A percentile compares a stretch with the other conserved stretches of the same genome.
Evolutionary conservation across 2,329 filamentous ascomycete genomes (phyloP).

Genomic region (Aspergillus sp.): DNA sequence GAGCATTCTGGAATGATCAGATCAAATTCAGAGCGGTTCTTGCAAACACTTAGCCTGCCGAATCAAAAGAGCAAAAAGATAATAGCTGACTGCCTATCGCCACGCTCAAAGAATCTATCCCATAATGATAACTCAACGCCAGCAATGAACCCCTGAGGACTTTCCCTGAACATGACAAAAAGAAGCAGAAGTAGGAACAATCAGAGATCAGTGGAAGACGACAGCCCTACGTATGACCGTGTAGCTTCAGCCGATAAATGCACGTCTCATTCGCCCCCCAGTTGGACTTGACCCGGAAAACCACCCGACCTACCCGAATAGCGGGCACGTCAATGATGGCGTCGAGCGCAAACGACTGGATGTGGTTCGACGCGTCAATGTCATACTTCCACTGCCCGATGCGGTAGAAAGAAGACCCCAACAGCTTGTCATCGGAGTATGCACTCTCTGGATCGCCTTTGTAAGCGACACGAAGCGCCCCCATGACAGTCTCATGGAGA

Average conservation of each 20-base stretch:
- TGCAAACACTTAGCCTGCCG: not conserved
- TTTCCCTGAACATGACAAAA: not conserved
- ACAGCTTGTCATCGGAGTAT: conserved; percentile 35
- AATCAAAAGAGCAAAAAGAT: not conserved
- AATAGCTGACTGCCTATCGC: not conserved
- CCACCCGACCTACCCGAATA: conserved; percentile 38
- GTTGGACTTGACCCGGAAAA: conserved; percentile 43
- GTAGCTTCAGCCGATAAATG: conserved; percentile 46
- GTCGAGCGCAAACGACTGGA: conserved; percentile 41
- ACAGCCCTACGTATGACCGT: conserved; percentile 33
- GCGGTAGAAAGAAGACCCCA: conserved; percentile 40
- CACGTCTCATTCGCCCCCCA: conserved; percentile 46
- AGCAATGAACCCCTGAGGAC: no score
- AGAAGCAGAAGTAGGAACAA: not conserved
- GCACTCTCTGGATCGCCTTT: conserved; percentile 27
- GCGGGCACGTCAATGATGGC: conserved; percentile 36
- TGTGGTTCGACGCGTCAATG: conserved; percentile 30
- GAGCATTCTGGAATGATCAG: not conserved
- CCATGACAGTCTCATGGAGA: conserved; percentile 32
- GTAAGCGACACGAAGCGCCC: conserved; percentile 29
- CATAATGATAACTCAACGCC: no score
- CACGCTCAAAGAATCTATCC: not conserved
- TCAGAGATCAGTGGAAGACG: not conserved
- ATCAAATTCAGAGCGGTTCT: not conserved
- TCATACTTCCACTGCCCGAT: conserved; percentile 42